These are phyloP conservation scores for Trichoderma sp. DNA, from an alignment of 2,329 filamentous ascomycete genomes.

Conservation along the genomic window DNA sequence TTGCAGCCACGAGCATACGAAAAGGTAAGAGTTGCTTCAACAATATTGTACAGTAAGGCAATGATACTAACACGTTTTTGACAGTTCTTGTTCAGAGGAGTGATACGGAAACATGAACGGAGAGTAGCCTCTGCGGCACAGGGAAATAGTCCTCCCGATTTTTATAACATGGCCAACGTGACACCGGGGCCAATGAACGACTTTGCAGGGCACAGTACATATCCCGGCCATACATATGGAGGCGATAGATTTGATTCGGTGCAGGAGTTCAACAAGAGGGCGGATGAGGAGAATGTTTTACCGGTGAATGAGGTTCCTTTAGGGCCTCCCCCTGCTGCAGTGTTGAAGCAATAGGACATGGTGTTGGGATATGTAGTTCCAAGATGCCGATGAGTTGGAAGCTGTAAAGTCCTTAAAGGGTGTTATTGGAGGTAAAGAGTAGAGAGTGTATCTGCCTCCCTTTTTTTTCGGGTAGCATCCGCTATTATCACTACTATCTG, in stretches of 20 bases:
- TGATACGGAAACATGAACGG: constrained; percentile 15
- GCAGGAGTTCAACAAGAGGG: constrained; percentile 31
- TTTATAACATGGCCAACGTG: constrained; percentile 41
- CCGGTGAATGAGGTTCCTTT: constrained; percentile 42
- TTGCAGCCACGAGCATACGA: constrained; percentile 67
- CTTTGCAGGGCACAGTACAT: constrained; percentile 55
- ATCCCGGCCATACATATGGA: constrained; percentile 48
- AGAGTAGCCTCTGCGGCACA: constrained; percentile 26
- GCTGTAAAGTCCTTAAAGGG: background rate
- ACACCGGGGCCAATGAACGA: constrained; percentile 59
- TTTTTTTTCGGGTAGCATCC: too few relatives aligned
- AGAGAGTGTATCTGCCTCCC: background rate
- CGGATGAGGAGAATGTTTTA: constrained; percentile 28
- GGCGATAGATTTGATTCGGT: constrained; percentile 54
- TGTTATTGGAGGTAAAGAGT: background rate
- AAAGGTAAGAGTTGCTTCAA: constrained; percentile 48
- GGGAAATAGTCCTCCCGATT: constrained; percentile 20
- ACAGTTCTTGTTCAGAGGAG: constrained; percentile 53
- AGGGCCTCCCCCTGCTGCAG: constrained; percentile 46
- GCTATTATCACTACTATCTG: too few relatives aligned
- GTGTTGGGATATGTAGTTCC: background rate
- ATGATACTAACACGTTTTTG: background rate
- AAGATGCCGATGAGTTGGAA: background rate
- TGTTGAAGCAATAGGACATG: background rate
- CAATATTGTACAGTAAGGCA: background rate